Conservation (phyloP, 2,329 filamentous ascomycete genomes). For the Cercospora canescens region DNA sequence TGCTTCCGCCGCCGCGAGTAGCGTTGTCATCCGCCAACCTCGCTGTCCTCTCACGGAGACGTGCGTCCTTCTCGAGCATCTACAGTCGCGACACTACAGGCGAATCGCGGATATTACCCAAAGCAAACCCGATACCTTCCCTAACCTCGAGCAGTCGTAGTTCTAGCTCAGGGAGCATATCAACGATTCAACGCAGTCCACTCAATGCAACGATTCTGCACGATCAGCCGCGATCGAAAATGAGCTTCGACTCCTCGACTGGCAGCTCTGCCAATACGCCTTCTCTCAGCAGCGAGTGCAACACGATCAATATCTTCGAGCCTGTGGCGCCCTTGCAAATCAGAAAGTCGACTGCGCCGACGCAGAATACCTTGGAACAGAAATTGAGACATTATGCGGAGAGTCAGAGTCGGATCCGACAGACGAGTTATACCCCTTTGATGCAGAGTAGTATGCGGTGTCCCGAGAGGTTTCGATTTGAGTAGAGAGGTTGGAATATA, state of each 20-base stretch:
- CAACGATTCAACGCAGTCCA: slow-evolving; percentile 21
- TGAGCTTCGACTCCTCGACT: not conserved
- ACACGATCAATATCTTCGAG: not conserved
- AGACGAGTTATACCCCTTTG: not conserved
- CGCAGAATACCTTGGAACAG: not conserved
- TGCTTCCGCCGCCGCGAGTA: slow-evolving; percentile 16
- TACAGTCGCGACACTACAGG: slow-evolving; percentile 34
- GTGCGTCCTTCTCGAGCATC: slow-evolving; percentile 30
- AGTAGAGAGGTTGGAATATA: not conserved
- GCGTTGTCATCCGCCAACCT: slow-evolving; percentile 14
- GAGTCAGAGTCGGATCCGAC: slow-evolving; percentile 15
- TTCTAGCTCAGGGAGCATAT: slow-evolving; percentile 20
- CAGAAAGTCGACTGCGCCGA: not conserved
- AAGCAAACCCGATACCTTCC: not conserved
- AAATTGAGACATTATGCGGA: slow-evolving; percentile 14
- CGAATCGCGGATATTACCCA: slow-evolving; percentile 13
- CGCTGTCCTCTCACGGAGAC: slow-evolving; percentile 14
- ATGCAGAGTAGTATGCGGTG: not conserved
- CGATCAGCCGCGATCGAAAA: not conserved
- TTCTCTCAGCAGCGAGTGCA: not conserved
- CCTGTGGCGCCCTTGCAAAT: slow-evolving; percentile 17
- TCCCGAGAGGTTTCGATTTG: slow-evolving; percentile 5
- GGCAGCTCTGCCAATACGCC: not conserved
- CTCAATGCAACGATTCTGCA: not conserved
- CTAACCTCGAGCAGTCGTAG: slow-evolving; percentile 2